phyloP scores from a whole-genome alignment of 2,329 filamentous ascomycete species.

The Cordyceps cateniannulata region DNA sequence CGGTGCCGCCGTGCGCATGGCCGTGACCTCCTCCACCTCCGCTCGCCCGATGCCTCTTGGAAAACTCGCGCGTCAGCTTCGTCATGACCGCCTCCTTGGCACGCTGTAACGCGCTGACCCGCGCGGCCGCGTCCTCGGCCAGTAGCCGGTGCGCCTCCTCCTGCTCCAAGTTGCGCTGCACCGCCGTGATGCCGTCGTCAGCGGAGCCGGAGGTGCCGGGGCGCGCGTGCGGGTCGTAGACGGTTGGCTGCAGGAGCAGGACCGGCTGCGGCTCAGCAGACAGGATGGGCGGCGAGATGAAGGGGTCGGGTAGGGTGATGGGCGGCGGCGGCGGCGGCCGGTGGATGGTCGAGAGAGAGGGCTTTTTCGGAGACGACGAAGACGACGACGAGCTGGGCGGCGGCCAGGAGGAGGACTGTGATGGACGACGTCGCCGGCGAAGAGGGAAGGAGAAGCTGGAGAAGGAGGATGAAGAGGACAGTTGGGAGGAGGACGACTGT shows the following conservation, averaged over 20 bases:
- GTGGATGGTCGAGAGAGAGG: conserved; percentile 20
- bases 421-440: conserved; percentile 3
- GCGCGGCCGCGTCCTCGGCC: conserved; percentile 50
- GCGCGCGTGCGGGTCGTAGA: conserved; percentile 41
- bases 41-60: conserved; percentile 24
- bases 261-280: conserved; percentile 42
- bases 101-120: conserved; percentile 48
- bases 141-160: conserved; percentile 50
- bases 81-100: conserved; percentile 55
- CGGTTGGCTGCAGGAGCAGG: conserved; percentile 47
- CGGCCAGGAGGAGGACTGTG: not conserved
- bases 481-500: conserved; percentile 14
- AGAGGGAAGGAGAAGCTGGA: conserved; percentile 14
- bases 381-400: not conserved
- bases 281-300: conserved; percentile 46
- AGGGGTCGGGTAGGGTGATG: conserved; percentile 23
- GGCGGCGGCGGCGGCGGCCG: conserved; percentile 3
- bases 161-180: conserved; percentile 52
- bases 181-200: conserved; percentile 45
- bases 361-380: conserved; percentile 17
- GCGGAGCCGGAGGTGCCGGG: conserved; percentile 3
- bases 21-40: not conserved
- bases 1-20: not conserved
- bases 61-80: conserved; percentile 50
- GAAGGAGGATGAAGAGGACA: conserved; percentile 4